These are phyloP conservation scores for Leptosphaerulina australis DNA, from an alignment of 2,329 filamentous ascomycete genomes.

Conservation along the genomic window DNA sequence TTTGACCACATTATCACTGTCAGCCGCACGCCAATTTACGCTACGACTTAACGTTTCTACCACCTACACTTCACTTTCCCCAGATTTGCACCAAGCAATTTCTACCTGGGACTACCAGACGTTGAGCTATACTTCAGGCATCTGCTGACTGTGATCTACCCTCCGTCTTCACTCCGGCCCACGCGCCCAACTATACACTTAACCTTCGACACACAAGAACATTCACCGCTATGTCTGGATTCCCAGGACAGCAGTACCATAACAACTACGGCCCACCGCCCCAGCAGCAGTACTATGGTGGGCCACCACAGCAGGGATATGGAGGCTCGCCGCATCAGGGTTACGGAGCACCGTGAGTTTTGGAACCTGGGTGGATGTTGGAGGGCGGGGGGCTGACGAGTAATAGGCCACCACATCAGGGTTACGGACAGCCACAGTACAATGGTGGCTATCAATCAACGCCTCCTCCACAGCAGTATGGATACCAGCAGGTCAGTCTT, in stretches of 20 bases:
- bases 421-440: conserved; percentile 51
- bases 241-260: conserved; percentile 52
- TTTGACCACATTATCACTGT: conserved; percentile 12
- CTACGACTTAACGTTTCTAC: background rate
- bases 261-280: conserved; percentile 45
- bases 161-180: conserved; percentile 3
- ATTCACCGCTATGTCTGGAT: conserved; percentile 45
- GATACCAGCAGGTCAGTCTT: conserved; percentile 50
- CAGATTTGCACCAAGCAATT: conserved; percentile 10
- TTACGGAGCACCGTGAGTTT: conserved; percentile 39
- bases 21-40: conserved; percentile 30
- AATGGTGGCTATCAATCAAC: conserved; percentile 46
- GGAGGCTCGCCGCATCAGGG: conserved; percentile 25
- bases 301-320: conserved; percentile 30
- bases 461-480: conserved; percentile 53
- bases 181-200: conserved; percentile 5
- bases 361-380: background rate
- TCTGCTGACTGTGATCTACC: conserved; percentile 8
- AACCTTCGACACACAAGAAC: conserved; percentile 6
- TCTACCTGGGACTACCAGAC: background rate
- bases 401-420: conserved; percentile 41
- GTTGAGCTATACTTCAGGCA: background rate
- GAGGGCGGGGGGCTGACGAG: conserved; percentile 21
- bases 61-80: conserved; percentile 6
- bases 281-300: conserved; percentile 38